Evolutionary conservation across 768 basidiomycete genomes (phyloP).

Genomic region (Leccinum boreale): DNA sequence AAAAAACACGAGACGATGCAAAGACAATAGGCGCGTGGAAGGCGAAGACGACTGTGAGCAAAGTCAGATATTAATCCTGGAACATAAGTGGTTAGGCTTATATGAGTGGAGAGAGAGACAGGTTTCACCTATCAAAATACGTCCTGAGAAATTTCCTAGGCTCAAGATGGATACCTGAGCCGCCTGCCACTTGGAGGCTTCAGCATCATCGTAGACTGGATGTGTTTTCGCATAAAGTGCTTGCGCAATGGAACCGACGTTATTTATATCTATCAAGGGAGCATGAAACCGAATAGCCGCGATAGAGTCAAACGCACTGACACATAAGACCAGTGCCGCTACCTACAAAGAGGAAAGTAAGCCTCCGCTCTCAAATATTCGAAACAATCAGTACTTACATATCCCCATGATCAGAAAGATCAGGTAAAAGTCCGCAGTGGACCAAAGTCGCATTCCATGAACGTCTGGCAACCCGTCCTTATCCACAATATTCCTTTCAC

Average conservation of each 20-base stretch:
- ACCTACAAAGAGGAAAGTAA: constrained; percentile 37
- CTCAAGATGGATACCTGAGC: constrained; percentile 82
- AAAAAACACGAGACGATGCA: constrained; percentile 63
- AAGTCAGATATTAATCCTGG: constrained; percentile 70
- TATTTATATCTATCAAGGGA: constrained; percentile 64
- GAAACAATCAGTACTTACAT: constrained; percentile 38
- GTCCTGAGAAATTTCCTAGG: constrained; percentile 75
- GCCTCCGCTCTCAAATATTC: background rate
- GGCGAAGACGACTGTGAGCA: constrained; percentile 48
- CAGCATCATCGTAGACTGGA: constrained; percentile 59
- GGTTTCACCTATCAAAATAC: constrained; percentile 65
- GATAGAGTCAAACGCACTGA: constrained; percentile 28
- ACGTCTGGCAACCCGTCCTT: constrained; percentile 44
- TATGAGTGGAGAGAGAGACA: background rate
- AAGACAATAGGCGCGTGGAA: constrained; percentile 71
- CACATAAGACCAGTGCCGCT: constrained; percentile 78
- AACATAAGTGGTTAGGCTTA: background rate
- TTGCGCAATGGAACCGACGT: constrained; percentile 77
- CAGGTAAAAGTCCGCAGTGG: constrained; percentile 60
- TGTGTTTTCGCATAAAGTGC: constrained; percentile 61
- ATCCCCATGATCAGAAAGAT: constrained; percentile 53
- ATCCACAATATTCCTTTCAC: constrained; percentile 4
- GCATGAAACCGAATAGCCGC: background rate
- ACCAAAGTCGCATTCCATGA: constrained; percentile 49
- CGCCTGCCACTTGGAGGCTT: constrained; percentile 74